Evolutionary conservation across 176 grass and related monocot species (phyloP).

Genomic region (Hyparrhenia diplandra): DNA sequence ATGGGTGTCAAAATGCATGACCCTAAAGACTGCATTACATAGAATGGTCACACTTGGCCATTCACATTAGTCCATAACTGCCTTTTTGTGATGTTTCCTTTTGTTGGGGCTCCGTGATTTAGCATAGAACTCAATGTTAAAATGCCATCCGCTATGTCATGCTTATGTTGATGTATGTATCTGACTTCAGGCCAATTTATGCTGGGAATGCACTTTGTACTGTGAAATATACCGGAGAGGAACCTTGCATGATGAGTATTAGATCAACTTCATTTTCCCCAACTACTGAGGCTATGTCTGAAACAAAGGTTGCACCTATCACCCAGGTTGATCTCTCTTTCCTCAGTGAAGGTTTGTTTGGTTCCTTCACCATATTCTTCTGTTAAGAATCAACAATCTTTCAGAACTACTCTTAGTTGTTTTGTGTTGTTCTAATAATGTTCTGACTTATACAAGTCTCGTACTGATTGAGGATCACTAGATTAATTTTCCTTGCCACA

Average conservation of each 20-base stretch:
- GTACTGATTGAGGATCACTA: background rate
- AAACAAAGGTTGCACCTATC: constrained; percentile 62
- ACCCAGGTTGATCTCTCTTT: constrained; percentile 85
- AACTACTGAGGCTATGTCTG: constrained; percentile 31
- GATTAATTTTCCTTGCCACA: background rate
- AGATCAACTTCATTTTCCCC: constrained; percentile 82
- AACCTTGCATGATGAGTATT: constrained; percentile 89
- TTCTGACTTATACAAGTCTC: background rate
- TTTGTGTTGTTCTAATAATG: background rate
- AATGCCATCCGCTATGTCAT: background rate
- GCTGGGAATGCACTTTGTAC: constrained; percentile 97
- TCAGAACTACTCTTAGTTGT: background rate
- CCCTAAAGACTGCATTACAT: background rate
- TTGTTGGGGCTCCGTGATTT: background rate
- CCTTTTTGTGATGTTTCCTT: background rate
- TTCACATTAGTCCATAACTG: background rate
- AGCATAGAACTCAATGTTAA: background rate
- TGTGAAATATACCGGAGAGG: constrained; percentile 60
- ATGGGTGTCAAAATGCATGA: background rate
- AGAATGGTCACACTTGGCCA: no score
- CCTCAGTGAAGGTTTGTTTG: constrained; percentile 80
- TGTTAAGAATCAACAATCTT: background rate
- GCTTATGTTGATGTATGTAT: background rate
- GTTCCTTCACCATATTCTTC: constrained; percentile 27
- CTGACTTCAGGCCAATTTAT: constrained; percentile 80